Base-by-base conservation (phyloP, 805 yeast genomes). In the Saturnispora zaruensis region DNA sequence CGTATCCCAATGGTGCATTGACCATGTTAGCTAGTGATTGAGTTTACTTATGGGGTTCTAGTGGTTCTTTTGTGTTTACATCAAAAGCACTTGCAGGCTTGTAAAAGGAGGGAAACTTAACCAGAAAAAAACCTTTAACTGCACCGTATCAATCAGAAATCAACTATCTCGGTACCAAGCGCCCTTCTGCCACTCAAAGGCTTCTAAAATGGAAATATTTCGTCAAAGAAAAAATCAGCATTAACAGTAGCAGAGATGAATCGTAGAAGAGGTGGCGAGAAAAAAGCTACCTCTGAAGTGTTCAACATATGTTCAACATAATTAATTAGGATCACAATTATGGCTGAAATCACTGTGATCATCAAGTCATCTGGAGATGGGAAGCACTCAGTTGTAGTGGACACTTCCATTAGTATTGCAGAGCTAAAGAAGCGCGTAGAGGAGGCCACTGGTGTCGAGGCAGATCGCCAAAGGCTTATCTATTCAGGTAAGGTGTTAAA, bases 401-500 rank as follows among this genome's bases (percentile, higher is more conserved):
- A 76, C 18, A 65, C 79, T 0, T 56, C 75, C 14, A 64, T 73
- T 42, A 79, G 90, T 2, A 80, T 91, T 32, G 69, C 72, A 21
- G 85, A 82, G 53, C 74, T 91, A 56, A 91, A 91, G 67, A 75
- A 74, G 34, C 71, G 71, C 56, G 73, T 91, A 46, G 81, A 81
- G 24, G 70, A 72, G 20, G 76, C 73, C 52, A 68, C 89, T 5
- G 82, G 78, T 21, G 73, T 89, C 41, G 83, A 95, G 5, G 80
- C 78, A 1, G 84, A 75, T n/a, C 78, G 84, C 53, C 98, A 90
- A 68, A 76, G 98, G 52, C 75, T 91, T 63, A 90, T 91, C 61
- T 91, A 86, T 70, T 86, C 96, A 2, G 99, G 99, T 38, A 84
- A 91, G 57, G 96, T 93, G 32, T 76, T 91, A 62, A 90, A 90